These are phyloP conservation scores for Salix koriyanagi DNA, from an alignment of 345 rosid species.

Conservation along the genomic window DNA sequence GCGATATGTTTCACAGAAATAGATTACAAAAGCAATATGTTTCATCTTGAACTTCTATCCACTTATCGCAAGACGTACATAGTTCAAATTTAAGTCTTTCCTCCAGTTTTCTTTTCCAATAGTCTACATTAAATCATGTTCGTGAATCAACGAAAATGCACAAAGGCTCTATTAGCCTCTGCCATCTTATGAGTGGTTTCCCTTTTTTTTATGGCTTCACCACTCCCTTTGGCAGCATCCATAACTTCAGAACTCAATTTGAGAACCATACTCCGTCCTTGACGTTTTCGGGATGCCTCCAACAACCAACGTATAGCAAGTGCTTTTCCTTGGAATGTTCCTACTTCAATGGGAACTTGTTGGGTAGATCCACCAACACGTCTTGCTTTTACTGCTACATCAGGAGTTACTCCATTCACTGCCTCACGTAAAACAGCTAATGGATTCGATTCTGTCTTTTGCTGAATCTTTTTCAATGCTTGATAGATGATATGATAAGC, in stretches of 20 bases:
- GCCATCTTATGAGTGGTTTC: constrained; percentile 15
- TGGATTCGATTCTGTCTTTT: constrained; percentile 11
- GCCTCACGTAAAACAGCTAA: constrained; percentile 17
- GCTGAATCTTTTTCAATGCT: constrained; percentile 18
- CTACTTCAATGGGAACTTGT: constrained; percentile 19
- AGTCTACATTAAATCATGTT: neutral
- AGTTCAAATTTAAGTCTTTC: neutral
- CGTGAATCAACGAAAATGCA: constrained; percentile 5
- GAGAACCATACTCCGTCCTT: constrained; percentile 15
- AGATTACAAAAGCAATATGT: neutral
- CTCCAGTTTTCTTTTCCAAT: neutral
- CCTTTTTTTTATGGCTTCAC: constrained; percentile 12
- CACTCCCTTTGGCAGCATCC: constrained; percentile 22
- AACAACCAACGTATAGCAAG: constrained; percentile 24
- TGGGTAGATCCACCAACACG: constrained; percentile 17
- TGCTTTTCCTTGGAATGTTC: constrained; percentile 4
- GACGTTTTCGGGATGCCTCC: constrained; percentile 11
- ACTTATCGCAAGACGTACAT: neutral
- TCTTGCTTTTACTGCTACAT: constrained; percentile 8
- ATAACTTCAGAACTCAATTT: constrained; percentile 20
- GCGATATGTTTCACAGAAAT: neutral
- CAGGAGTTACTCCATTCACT: constrained; percentile 13
- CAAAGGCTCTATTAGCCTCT: constrained; percentile 22
- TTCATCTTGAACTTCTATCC: neutral
- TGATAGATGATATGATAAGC: constrained; percentile 13